These are phyloP conservation scores for Parastagonospora avenae DNA, from an alignment of 2,329 filamentous ascomycete genomes.

Conservation along the genomic window DNA sequence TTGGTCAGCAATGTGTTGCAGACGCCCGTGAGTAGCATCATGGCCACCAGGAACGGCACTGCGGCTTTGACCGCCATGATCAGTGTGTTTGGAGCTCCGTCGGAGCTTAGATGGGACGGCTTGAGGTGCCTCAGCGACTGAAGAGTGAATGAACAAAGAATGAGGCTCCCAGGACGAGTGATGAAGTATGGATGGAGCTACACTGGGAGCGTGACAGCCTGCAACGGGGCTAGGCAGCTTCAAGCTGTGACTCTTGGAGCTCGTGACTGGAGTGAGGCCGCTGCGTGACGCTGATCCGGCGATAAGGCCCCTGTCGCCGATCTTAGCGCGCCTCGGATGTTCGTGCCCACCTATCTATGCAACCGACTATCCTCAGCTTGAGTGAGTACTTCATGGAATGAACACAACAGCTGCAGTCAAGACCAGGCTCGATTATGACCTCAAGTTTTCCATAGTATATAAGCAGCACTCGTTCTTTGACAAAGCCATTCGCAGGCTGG, in stretches of 20 bases:
- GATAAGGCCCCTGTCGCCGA: conserved; percentile 25
- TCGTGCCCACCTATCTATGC: not conserved
- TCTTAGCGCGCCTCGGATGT: not conserved
- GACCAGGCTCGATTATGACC: not conserved
- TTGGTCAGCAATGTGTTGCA: conserved; percentile 98
- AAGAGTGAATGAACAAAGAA: conserved; percentile 19
- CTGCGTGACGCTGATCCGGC: conserved; percentile 30
- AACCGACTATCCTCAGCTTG: not conserved
- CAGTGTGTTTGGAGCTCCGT: conserved; percentile 18
- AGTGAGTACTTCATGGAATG: too few species aligned
- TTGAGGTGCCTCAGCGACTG: not conserved
- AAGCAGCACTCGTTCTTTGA: not conserved
- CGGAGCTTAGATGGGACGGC: conserved; percentile 1
- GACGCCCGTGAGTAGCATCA: conserved; percentile 96
- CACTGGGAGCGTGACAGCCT: conserved; percentile 3
- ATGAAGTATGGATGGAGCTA: conserved; percentile 5
- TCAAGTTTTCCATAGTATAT: not conserved
- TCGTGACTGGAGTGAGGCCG: conserved; percentile 38
- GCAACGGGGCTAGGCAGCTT: conserved; percentile 24
- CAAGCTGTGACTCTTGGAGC: conserved; percentile 30
- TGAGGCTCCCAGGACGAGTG: conserved; percentile 7
- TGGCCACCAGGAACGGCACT: conserved; percentile 84
- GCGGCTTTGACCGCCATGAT: conserved; percentile 73
- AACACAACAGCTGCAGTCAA: not conserved
- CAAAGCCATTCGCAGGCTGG: not conserved